Conservation (phyloP, 106 monocot species). For the Dendrobium huoshanense region DNA sequence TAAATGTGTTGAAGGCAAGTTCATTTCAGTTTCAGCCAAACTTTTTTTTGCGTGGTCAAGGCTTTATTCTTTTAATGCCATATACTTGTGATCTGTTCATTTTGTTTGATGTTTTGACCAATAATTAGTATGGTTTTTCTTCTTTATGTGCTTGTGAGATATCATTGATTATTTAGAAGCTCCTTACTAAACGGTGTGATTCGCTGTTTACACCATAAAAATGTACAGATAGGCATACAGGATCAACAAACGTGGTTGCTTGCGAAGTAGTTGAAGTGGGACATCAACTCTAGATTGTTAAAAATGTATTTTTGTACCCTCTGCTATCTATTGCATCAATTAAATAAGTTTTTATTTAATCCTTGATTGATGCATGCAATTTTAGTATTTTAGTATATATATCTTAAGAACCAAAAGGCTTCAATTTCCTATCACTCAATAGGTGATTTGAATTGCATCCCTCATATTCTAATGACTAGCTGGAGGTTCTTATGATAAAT, state of each 20-base stretch:
- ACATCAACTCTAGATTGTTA: not conserved
- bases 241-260: not conserved
- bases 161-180: not conserved
- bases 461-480: not conserved
- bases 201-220: not conserved
- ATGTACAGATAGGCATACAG: not conserved
- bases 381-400: not conserved
- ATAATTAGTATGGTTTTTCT: not conserved
- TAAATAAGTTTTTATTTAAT: not conserved
- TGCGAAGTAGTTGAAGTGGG: not conserved
- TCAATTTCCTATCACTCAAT: not conserved
- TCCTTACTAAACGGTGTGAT: not conserved
- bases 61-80: not conserved
- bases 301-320: not conserved
- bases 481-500: not conserved
- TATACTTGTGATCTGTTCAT: too few relatives aligned
- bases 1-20: slow-evolving; percentile 71
- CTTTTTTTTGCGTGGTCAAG: not conserved
- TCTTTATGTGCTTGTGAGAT: not conserved
- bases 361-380: not conserved
- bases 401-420: not conserved
- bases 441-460: not conserved
- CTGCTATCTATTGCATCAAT: not conserved
- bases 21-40: not conserved
- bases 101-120: slow-evolving; percentile 5